Conservation (phyloP, 306 rosid genomes). For the Senna tora region DNA sequence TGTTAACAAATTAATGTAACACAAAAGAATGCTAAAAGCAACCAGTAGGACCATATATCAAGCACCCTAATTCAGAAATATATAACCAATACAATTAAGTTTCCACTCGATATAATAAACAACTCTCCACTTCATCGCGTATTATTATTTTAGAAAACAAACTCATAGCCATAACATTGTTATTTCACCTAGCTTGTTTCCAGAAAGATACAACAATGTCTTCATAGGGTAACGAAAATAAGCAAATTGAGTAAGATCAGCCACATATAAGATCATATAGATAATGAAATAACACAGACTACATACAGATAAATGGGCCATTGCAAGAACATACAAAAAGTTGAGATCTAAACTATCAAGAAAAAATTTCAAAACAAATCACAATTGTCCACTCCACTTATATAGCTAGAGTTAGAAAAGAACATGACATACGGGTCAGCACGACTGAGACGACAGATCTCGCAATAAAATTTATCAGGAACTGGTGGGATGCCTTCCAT, state of each 20-base stretch:
- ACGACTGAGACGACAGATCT: slow-evolving; percentile 84
- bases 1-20: no score
- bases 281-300: slow-evolving; percentile 4
- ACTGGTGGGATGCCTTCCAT: slow-evolving; percentile 65
- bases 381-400: neutral
- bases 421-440: slow-evolving; percentile 87
- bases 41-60: neutral
- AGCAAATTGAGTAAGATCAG: slow-evolving; percentile 21
- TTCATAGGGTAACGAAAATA: slow-evolving; percentile 14
- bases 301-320: neutral
- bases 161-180: neutral
- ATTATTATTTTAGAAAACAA: no score
- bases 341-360: neutral
- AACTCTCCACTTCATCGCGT: neutral
- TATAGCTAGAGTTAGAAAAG: slow-evolving; percentile 32
- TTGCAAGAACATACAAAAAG: neutral
- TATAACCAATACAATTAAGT: neutral
- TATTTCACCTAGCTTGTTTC: neutral
- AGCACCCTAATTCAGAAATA: neutral
- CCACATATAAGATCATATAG: neutral
- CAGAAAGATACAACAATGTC: neutral
- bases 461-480: slow-evolving; percentile 85
- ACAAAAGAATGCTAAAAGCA: neutral
- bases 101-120: neutral
- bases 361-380: neutral